Conservation (phyloP, 2,329 filamentous ascomycete species). For the Fusarium stilboides region DNA sequence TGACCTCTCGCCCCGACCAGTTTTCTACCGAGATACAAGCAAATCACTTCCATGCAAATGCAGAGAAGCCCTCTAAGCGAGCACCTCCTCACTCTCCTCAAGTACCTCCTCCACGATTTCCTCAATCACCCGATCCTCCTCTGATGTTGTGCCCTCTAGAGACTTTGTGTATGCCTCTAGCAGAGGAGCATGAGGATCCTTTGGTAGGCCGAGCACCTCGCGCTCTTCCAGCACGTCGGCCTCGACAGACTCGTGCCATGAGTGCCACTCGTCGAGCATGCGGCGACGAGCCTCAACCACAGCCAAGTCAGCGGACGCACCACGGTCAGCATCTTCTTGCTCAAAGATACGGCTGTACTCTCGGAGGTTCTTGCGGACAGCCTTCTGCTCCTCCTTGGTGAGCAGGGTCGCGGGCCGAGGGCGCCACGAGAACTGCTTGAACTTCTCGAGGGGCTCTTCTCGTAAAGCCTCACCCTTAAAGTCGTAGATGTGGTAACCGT, state of each 20-base stretch:
- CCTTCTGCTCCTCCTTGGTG: conserved; percentile 96
- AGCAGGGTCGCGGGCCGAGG: conserved; percentile 93
- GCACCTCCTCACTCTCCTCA: conserved; percentile 87
- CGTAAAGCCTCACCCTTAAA: conserved; percentile 92
- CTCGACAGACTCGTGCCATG: conserved; percentile 83
- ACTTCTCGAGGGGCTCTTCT: conserved; percentile 94
- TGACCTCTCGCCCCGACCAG: conserved; percentile 53
- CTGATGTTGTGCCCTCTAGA: conserved; percentile 69
- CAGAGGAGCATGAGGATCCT: conserved; percentile 74
- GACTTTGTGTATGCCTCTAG: conserved; percentile 69
- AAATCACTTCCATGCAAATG: conserved; percentile 52
- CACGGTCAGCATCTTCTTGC: conserved; percentile 93
- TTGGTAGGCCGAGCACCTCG: conserved; percentile 75
- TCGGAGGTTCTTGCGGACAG: conserved; percentile 96
- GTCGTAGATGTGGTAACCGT: conserved; percentile 98
- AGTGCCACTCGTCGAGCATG: conserved; percentile 89
- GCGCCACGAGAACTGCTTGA: conserved; percentile 98
- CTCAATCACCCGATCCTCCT: conserved; percentile 86
- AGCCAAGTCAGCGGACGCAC: conserved; percentile 92
- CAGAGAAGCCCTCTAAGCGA: conserved; percentile 56
- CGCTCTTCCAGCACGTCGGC: conserved; percentile 81
- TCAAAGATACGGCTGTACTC: conserved; percentile 97
- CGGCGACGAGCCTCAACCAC: conserved; percentile 90
- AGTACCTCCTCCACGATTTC: conserved; percentile 88
- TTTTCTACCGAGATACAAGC: conserved; percentile 55